Evolutionary conservation across 2,329 filamentous ascomycete species (phyloP).

Genomic region (Hymenoscyphus occultus): DNA sequence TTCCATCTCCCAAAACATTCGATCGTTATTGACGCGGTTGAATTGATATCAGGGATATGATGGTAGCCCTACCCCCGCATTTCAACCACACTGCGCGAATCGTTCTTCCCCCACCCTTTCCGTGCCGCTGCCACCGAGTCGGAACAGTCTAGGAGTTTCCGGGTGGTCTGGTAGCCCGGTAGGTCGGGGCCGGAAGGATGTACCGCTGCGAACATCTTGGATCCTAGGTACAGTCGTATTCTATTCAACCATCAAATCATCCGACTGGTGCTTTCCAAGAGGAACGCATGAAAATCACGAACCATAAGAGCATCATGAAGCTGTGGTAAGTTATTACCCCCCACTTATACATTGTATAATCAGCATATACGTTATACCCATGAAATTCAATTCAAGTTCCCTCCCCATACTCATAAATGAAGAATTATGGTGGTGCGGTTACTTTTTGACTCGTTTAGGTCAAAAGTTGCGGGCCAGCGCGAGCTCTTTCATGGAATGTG

Average conservation of each 20-base stretch:
- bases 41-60: neutral
- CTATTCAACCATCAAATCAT: neutral
- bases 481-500: too few species aligned
- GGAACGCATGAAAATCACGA: neutral
- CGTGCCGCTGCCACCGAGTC: neutral
- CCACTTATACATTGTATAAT: too few species aligned
- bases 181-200: conserved; percentile 2
- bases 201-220: neutral
- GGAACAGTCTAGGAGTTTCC: conserved; percentile 1
- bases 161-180: conserved; percentile 5
- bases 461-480: too few species aligned
- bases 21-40: neutral
- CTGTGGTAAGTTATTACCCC: too few species aligned
- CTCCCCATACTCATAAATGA: too few species aligned
- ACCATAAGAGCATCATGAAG: neutral
- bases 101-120: neutral
- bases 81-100: neutral
- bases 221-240: neutral
- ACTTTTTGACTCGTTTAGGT: too few species aligned
- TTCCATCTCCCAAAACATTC: neutral
- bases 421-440: too few species aligned
- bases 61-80: neutral
- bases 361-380: too few species aligned
- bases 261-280: neutral
- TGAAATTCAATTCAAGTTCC: too few species aligned